phyloP scores from a whole-genome alignment of 2,329 filamentous ascomycete species.

The Diplodia mutila region DNA sequence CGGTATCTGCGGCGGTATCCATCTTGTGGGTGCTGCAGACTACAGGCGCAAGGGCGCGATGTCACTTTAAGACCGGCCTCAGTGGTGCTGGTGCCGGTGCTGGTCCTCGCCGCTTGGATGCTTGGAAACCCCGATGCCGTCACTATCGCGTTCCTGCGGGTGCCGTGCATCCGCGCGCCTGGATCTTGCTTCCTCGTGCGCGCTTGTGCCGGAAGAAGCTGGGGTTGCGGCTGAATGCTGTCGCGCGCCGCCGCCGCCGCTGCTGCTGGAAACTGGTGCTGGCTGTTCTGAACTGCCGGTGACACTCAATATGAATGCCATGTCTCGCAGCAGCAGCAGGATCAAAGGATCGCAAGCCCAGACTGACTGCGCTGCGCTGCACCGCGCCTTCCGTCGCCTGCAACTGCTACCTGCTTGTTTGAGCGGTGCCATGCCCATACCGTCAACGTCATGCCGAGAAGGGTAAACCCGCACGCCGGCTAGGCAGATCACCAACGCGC shows the following conservation, averaged over 20 bases:
- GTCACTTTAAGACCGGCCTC: conserved; percentile 5
- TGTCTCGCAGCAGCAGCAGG: background rate
- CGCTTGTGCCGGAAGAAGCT: conserved; percentile 10
- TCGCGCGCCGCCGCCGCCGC: conserved; percentile 1
- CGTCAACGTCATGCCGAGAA: conserved; percentile 19
- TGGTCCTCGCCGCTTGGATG: background rate
- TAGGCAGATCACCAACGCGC: conserved; percentile 20
- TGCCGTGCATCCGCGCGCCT: conserved; percentile 10
- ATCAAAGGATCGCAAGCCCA: background rate
- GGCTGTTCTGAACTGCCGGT: background rate
- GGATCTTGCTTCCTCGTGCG: conserved; percentile 1
- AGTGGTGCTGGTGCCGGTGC: background rate
- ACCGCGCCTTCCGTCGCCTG: conserved; percentile 6
- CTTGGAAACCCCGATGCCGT: conserved; percentile 10
- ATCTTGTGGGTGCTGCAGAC: conserved; percentile 11
- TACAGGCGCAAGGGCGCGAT: background rate
- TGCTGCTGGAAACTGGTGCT: background rate
- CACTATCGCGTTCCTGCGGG: conserved; percentile 10
- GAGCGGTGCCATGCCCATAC: conserved; percentile 4
- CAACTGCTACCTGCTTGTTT: conserved; percentile 13
- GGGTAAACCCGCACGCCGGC: conserved; percentile 10
- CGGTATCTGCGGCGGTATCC: conserved; percentile 14
- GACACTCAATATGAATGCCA: background rate
- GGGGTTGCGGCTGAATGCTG: conserved; percentile 20
- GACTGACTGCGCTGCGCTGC: background rate